These are phyloP conservation scores for Tubosaeta sp. DNA, from an alignment of 768 basidiomycete species.

Conservation along the genomic window DNA sequence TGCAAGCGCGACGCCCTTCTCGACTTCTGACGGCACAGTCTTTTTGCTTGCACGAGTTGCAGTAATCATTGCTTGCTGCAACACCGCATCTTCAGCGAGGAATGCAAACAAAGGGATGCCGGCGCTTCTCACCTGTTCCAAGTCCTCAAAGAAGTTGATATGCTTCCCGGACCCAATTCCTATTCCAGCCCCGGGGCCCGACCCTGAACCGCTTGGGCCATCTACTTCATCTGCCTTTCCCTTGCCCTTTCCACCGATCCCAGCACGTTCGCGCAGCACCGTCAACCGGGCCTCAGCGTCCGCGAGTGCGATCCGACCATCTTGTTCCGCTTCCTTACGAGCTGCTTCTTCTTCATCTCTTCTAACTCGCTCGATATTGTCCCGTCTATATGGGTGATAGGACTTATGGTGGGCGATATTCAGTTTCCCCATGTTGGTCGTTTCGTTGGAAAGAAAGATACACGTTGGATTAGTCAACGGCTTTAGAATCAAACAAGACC, in stretches of 20 bases:
- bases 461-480: slow-evolving; percentile 17
- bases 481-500: slow-evolving; percentile 12
- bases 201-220: not conserved
- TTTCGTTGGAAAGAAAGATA: too few species aligned
- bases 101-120: not conserved
- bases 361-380: slow-evolving; percentile 81
- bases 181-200: not conserved
- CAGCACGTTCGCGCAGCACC: slow-evolving; percentile 58
- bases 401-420: slow-evolving; percentile 92
- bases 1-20: slow-evolving; percentile 70
- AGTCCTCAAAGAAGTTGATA: slow-evolving; percentile 79
- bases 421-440: slow-evolving; percentile 64
- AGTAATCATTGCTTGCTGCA: slow-evolving; percentile 43
- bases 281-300: slow-evolving; percentile 79
- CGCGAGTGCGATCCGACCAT: slow-evolving; percentile 68
- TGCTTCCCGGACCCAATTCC: slow-evolving; percentile 48
- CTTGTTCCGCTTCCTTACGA: slow-evolving; percentile 60
- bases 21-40: slow-evolving; percentile 45
- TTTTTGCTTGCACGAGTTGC: slow-evolving; percentile 50
- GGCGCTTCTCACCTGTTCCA: slow-evolving; percentile 55
- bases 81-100: not conserved
- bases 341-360: slow-evolving; percentile 78
- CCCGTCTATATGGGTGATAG: slow-evolving; percentile 80
- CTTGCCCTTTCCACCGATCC: slow-evolving; percentile 36
- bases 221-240: slow-evolving; percentile 33